Evolutionary conservation across 2,329 filamentous ascomycete species (phyloP).

Genomic region (Furcasterigmium furcatum): DNA sequence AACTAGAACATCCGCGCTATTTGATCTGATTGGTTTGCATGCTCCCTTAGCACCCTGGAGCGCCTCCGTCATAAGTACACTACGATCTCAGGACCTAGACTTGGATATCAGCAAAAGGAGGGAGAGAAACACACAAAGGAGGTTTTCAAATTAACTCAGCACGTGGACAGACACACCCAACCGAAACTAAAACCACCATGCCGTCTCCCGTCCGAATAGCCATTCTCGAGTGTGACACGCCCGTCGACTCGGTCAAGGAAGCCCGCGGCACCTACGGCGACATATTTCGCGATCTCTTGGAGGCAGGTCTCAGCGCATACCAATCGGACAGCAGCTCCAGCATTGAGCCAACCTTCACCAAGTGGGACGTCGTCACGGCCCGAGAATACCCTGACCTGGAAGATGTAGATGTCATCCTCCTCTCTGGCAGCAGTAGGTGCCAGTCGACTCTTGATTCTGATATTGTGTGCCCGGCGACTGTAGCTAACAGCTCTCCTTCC

Average conservation of each 20-base stretch:
- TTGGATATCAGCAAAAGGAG: no score
- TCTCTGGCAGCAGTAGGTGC: neutral
- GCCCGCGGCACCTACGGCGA: conserved; percentile 24
- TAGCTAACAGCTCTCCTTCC: neutral
- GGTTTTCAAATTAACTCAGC: neutral
- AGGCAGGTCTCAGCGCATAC: no score
- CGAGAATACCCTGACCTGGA: no score
- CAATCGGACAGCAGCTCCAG: no score
- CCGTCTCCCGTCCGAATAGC: conserved; percentile 12
- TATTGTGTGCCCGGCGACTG: neutral
- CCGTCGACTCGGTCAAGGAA: conserved; percentile 19
- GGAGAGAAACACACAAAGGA: neutral
- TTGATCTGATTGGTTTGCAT: no score
- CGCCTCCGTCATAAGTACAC: no score
- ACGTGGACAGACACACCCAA: neutral
- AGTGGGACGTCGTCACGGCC: no score
- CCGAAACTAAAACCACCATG: neutral
- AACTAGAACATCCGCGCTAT: no score
- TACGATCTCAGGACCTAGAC: no score
- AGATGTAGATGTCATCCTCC: neutral
- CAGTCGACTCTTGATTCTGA: no score
- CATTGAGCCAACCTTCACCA: no score
- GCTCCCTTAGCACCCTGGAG: no score
- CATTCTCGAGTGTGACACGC: conserved; percentile 27
- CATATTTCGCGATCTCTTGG: conserved; percentile 24